Conservation (phyloP, 768 basidiomycete genomes). For the Lepiota brunneoincarnata region DNA sequence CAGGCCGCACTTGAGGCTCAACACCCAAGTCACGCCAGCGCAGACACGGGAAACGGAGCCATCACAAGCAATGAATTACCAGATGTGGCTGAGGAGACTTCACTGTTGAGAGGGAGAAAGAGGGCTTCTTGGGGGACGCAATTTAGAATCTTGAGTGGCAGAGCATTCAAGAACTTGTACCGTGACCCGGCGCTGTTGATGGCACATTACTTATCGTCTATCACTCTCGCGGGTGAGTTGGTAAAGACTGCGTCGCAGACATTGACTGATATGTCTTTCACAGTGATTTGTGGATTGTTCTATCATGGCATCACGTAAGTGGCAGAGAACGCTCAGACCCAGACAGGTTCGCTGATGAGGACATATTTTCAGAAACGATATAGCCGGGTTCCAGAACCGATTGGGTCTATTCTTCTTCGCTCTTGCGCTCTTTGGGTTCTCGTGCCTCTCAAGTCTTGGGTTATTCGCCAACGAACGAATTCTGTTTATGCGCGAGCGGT, state of each 20-base stretch:
- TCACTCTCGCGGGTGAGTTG: slow-evolving; percentile 77
- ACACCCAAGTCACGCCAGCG: slow-evolving; percentile 26
- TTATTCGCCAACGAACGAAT: slow-evolving; percentile 95
- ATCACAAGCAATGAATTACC: slow-evolving; percentile 43
- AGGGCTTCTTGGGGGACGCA: slow-evolving; percentile 88
- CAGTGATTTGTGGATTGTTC: slow-evolving; percentile 91
- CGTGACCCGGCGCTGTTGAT: slow-evolving; percentile 89
- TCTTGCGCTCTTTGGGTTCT: slow-evolving; percentile 95
- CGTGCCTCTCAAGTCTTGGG: slow-evolving; percentile 90
- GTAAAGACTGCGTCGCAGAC: slow-evolving; percentile 1
- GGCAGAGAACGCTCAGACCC: background rate
- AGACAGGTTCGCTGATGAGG: background rate
- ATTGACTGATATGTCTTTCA: slow-evolving; percentile 8
- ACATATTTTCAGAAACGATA: slow-evolving; percentile 63
- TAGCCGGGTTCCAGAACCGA: slow-evolving; percentile 95
- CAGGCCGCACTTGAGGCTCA: slow-evolving; percentile 26
- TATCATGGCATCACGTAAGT: slow-evolving; percentile 81
- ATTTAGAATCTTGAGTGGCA: slow-evolving; percentile 90
- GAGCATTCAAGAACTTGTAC: slow-evolving; percentile 98
- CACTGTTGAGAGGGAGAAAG: slow-evolving; percentile 65
- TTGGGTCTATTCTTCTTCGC: slow-evolving; percentile 97
- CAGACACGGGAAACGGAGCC: background rate
- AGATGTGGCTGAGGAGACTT: slow-evolving; percentile 68
- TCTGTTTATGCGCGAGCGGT: slow-evolving; percentile 98
- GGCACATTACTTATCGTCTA: slow-evolving; percentile 85